phyloP scores from a whole-genome alignment of 2,329 filamentous ascomycete genomes.

The Lasiodiplodia hormozganensis region DNA sequence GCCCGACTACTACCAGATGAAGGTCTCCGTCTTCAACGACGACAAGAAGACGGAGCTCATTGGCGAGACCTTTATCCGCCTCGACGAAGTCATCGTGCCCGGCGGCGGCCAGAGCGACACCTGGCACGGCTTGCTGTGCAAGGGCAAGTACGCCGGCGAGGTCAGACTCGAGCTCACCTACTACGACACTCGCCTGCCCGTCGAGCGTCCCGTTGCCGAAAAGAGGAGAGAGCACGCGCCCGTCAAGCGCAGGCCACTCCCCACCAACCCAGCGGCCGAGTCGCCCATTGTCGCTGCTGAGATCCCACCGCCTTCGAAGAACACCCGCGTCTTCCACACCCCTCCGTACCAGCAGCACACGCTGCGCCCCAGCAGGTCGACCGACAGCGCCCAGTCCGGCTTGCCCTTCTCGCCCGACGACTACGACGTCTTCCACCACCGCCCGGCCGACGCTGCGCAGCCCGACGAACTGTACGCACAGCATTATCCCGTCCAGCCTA shows the following conservation, averaged over 20 bases:
- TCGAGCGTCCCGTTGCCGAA: constrained; percentile 42
- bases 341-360: constrained; percentile 36
- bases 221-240: constrained; percentile 61
- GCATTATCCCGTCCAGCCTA: constrained; percentile 23
- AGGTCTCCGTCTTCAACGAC: constrained; percentile 96
- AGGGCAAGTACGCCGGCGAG: constrained; percentile 94
- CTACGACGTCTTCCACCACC: constrained; percentile 27
- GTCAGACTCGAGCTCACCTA: constrained; percentile 94
- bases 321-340: constrained; percentile 42
- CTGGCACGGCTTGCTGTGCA: constrained; percentile 88
- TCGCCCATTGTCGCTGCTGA: constrained; percentile 36
- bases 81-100: constrained; percentile 78
- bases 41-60: constrained; percentile 98
- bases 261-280: constrained; percentile 70
- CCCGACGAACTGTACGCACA: constrained; percentile 7
- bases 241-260: constrained; percentile 84
- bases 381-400: constrained; percentile 3
- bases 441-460: background rate
- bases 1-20: constrained; percentile 93
- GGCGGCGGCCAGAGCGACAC: constrained; percentile 93
- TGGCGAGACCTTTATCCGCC: constrained; percentile 88
- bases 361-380: constrained; percentile 21
- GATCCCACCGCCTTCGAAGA: constrained; percentile 30
- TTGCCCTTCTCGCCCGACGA: constrained; percentile 27
- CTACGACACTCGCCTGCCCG: constrained; percentile 77